These are phyloP conservation scores for Gamarada debralockiae DNA, from an alignment of 495 filamentous ascomycete species.

Conservation along the genomic window DNA sequence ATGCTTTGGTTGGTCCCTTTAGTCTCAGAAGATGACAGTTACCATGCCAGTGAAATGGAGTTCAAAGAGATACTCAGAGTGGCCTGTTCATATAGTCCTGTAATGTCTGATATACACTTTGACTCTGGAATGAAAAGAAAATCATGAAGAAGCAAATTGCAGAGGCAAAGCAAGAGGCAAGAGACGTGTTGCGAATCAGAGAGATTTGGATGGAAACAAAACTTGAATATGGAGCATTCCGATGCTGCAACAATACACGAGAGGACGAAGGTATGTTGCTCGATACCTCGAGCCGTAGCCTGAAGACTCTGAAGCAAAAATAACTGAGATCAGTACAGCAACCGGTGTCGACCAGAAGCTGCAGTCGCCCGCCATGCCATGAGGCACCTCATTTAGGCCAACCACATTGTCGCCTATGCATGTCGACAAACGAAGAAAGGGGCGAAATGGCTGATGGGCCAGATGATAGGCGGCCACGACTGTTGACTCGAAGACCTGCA, in stretches of 20 bases:
- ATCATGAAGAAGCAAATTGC: background rate
- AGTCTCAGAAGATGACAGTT: background rate
- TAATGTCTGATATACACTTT: background rate
- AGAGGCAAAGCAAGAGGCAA: background rate
- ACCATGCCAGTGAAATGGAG: no score
- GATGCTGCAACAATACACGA: no score
- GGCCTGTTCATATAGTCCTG: background rate
- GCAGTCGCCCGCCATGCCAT: constrained; percentile 16
- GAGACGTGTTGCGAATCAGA: no score
- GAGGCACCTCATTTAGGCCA: constrained; percentile 18
- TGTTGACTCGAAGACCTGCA: background rate
- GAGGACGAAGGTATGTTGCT: background rate
- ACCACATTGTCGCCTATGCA: constrained; percentile 25
- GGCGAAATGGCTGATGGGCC: background rate
- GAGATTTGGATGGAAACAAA: background rate
- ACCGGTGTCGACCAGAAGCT: constrained; percentile 7
- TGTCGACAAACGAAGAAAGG: constrained; percentile 27
- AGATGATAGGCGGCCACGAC: constrained; percentile 3
- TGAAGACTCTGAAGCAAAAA: constrained; percentile 5
- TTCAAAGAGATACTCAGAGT: background rate
- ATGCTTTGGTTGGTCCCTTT: background rate
- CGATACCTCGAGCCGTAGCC: constrained; percentile 29
- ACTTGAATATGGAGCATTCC: no score
- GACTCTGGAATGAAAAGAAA: background rate
- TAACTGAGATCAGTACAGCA: constrained; percentile 12